phyloP scores from a whole-genome alignment of 345 rosid species.

The Carallia brachiata region DNA sequence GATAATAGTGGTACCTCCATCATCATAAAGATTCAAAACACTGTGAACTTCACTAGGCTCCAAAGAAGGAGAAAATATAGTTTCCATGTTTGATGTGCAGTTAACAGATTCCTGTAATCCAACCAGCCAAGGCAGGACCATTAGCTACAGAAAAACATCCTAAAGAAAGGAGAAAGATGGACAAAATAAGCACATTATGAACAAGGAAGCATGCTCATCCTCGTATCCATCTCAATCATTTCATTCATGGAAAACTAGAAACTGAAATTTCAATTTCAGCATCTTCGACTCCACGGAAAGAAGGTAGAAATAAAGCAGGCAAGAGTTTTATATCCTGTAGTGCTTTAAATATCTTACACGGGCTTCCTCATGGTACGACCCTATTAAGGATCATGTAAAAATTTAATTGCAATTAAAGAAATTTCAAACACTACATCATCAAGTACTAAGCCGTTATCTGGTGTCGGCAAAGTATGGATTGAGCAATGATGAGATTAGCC shows the following conservation, averaged over 20 bases:
- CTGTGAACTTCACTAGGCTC: conserved; percentile 40
- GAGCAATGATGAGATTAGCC: not conserved
- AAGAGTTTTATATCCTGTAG: not conserved
- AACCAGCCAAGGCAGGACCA: not conserved
- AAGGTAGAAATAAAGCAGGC: not conserved
- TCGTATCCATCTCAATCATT: no score
- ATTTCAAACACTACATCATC: not conserved
- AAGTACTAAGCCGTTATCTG: not conserved
- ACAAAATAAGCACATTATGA: not conserved
- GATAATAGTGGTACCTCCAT: conserved; percentile 30
- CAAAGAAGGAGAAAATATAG: conserved; percentile 76
- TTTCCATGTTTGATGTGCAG: conserved; percentile 52
- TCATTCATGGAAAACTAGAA: conserved; percentile 3
- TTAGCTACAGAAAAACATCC: not conserved
- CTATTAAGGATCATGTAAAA: not conserved
- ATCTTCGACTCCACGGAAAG: not conserved
- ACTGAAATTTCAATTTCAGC: conserved; percentile 2
- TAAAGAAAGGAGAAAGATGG: not conserved
- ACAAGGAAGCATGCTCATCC: not conserved
- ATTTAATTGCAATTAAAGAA: conserved; percentile 1
- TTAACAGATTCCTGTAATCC: conserved; percentile 42
- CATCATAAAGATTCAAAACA: conserved; percentile 40
- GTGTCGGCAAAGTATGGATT: not conserved
- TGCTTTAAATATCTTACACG: not conserved
- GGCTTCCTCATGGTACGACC: not conserved